Evolutionary conservation across 352 stramenopile genomes (phyloP), one percentile per base, ranked within the genome.

Genomic region (Peronospora farinosa): DNA sequence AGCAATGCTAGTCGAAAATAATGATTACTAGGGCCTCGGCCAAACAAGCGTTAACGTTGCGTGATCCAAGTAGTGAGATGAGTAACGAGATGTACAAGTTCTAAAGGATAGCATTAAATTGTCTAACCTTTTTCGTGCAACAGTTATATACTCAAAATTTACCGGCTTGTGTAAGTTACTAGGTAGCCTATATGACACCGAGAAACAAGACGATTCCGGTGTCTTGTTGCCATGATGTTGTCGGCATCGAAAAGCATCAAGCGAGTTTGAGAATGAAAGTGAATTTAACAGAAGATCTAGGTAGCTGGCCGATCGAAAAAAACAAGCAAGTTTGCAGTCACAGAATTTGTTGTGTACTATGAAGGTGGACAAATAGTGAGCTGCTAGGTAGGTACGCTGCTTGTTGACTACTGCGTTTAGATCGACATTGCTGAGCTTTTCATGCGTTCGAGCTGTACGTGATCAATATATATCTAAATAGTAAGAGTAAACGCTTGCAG

Each of bases 161-260:
- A n/a, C n/a, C n/a, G n/a, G n/a, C n/a, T n/a, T n/a, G n/a, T n/a
- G n/a, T n/a, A n/a, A n/a, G n/a, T n/a, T n/a, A n/a, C n/a, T n/a
- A n/a, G n/a, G n/a, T n/a, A n/a, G n/a, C n/a, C n/a, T n/a, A n/a
- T n/a, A n/a, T n/a, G n/a, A n/a, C n/a, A n/a, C n/a, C n/a, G n/a
- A n/a, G 19, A 16, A 30, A 27, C 23, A 4, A 27, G 3, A 27
- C 23, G 23, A 27, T 27, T 7, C 5, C 15, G 5, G 13, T 13
- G 40, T 31, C 21, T 36, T 35, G 35, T 31, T 52, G 44, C 32
- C 10, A 37, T 37, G 17, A 4, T 37, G 5, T 51, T 39, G 11
- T 25, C 27, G 28, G 19, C 19, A 21, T 21, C 1, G 17, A 10
- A 8, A 12, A 2, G 7, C 15, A 33, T 30, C 21, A 7, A 8